phyloP scores from a whole-genome alignment of 108 stramenopile genomes.

The Cyclotella sp. region DNA sequence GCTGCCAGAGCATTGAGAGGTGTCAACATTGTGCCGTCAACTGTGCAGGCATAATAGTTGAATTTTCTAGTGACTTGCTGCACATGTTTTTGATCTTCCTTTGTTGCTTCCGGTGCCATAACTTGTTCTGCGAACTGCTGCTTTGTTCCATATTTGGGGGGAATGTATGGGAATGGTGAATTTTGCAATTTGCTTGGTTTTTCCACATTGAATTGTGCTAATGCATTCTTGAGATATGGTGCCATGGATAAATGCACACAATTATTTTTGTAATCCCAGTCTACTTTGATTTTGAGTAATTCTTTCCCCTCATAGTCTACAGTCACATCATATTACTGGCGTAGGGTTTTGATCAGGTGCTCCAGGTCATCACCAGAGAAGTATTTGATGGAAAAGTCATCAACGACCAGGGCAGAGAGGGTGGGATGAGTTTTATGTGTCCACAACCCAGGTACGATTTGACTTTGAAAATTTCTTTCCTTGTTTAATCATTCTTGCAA shows the following conservation, averaged over 20 bases:
- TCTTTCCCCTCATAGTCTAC: too few relatives aligned
- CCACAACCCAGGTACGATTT: constrained; percentile 1
- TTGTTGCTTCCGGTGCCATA: constrained; percentile 13
- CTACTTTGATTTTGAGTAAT: constrained; percentile 46
- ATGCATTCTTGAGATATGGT: constrained; percentile 50
- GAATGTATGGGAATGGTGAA: constrained; percentile 34
- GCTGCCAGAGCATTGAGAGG: background rate
- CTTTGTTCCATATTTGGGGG: constrained; percentile 48
- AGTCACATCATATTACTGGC: background rate
- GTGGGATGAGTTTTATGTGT: background rate
- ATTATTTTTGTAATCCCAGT: constrained; percentile 53
- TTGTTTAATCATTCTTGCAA: background rate
- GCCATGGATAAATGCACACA: constrained; percentile 55
- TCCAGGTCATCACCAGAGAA: background rate
- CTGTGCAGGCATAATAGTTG: constrained; percentile 47
- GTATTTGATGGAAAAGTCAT: constrained; percentile 1
- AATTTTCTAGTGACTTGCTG: constrained; percentile 49
- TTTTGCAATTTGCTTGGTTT: constrained; percentile 42
- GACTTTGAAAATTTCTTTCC: background rate
- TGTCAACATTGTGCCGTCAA: too few relatives aligned
- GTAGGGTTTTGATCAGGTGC: background rate
- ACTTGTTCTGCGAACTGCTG: constrained; percentile 31
- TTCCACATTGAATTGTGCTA: constrained; percentile 42
- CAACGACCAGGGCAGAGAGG: background rate
- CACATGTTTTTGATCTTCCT: constrained; percentile 20